These are phyloP conservation scores for Gyromitra esculenta DNA, from an alignment of 2,329 filamentous ascomycete species.

Conservation along the genomic window DNA sequence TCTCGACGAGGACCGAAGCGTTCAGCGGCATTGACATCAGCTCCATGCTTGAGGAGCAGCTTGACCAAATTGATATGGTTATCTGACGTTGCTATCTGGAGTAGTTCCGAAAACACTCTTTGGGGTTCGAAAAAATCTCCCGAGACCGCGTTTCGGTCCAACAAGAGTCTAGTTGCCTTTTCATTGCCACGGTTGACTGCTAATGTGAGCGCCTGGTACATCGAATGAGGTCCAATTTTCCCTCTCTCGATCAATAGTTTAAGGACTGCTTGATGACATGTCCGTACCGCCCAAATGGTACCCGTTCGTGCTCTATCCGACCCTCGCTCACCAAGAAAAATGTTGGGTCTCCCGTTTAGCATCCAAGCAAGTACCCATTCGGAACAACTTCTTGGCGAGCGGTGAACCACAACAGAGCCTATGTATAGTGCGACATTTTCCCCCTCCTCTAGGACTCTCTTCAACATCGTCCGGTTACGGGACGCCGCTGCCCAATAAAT, in stretches of 20 bases:
- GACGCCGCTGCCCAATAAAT: slow-evolving; percentile 12
- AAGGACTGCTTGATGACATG: slow-evolving; percentile 7
- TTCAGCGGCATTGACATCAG: slow-evolving; percentile 54
- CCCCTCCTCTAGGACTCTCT: slow-evolving; percentile 10
- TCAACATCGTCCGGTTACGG: slow-evolving; percentile 5
- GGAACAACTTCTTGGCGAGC: slow-evolving; percentile 7
- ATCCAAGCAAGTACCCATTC: slow-evolving; percentile 26
- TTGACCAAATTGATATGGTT: slow-evolving; percentile 81
- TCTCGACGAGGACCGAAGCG: not conserved
- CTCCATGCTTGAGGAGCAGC: slow-evolving; percentile 67
- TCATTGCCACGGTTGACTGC: not conserved
- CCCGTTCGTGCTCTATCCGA: not conserved
- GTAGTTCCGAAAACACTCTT: not conserved
- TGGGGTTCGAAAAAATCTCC: not conserved
- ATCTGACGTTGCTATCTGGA: slow-evolving; percentile 60
- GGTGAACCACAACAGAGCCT: not conserved
- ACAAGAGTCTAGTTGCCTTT: not conserved
- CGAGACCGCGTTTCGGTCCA: not conserved
- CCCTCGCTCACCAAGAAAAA: slow-evolving; percentile 10
- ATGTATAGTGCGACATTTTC: slow-evolving; percentile 4
- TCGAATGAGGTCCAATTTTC: not conserved
- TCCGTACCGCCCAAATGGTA: not conserved
- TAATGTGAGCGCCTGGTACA: not conserved
- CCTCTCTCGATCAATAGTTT: slow-evolving; percentile 1
- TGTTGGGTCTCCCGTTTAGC: slow-evolving; percentile 7